phyloP scores from a whole-genome alignment of 1,284 basidiomycete species.

The Sanghuangporus weigelae region DNA sequence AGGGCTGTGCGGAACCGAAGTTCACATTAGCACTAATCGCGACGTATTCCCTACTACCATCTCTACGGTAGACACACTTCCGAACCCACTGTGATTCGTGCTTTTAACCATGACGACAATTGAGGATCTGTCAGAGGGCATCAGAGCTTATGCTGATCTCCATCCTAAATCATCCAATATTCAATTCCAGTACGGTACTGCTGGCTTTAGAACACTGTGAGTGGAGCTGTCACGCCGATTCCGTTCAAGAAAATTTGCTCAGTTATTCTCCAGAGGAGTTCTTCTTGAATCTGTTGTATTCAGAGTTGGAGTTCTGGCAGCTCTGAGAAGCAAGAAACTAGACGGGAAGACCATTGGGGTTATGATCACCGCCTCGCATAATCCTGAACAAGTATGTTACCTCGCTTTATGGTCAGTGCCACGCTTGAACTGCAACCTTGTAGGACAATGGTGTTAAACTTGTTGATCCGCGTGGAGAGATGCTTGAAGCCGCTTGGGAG shows the following conservation, averaged over 20 bases:
- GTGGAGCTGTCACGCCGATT: slow-evolving; percentile 29
- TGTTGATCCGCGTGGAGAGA: slow-evolving; percentile 97
- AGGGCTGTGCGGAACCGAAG: too few species aligned
- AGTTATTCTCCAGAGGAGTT: slow-evolving; percentile 52
- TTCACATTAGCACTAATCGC: too few species aligned
- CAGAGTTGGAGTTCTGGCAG: slow-evolving; percentile 88
- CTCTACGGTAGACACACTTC: background rate
- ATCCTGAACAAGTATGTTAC: slow-evolving; percentile 79
- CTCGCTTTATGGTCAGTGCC: slow-evolving; percentile 10
- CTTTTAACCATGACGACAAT: background rate
- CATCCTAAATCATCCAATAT: slow-evolving; percentile 62
- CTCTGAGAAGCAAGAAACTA: slow-evolving; percentile 83
- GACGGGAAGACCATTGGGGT: slow-evolving; percentile 92
- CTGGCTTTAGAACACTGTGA: slow-evolving; percentile 90
- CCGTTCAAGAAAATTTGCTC: slow-evolving; percentile 9
- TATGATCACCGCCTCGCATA: slow-evolving; percentile 99
- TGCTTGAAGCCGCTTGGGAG: slow-evolving; percentile 98
- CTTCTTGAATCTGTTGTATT: slow-evolving; percentile 91
- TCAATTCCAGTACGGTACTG: slow-evolving; percentile 87
- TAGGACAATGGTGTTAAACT: slow-evolving; percentile 99
- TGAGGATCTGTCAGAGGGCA: slow-evolving; percentile 25
- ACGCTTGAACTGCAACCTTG: background rate
- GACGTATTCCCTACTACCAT: background rate
- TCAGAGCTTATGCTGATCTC: slow-evolving; percentile 46
- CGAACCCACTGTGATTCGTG: background rate